Percentiles rank a stretch among this genome's conserved stretches.
Conservation (phyloP, 306 rosid genomes). For the Styphnolobium japonicum region DNA sequence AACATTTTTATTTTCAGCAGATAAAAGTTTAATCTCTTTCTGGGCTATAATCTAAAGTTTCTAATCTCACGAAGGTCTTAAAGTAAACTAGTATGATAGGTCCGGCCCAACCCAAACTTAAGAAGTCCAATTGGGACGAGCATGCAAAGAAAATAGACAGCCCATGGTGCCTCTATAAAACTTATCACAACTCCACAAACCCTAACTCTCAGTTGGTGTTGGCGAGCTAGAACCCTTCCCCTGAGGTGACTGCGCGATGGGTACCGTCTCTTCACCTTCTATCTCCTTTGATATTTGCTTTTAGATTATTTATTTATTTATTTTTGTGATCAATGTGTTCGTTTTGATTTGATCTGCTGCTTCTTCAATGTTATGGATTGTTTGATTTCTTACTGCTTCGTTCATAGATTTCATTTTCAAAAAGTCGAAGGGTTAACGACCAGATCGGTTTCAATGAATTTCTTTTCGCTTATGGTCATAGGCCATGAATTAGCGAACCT, state of each 20-base stretch:
- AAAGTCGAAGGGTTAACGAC: not conserved
- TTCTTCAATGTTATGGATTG: not conserved
- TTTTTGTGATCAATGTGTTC: not conserved
- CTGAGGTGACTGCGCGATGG: conserved; percentile 24
- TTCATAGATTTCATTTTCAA: not conserved
- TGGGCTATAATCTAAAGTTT: too few species aligned
- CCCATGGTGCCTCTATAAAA: not conserved
- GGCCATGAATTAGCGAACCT: conserved; percentile 40
- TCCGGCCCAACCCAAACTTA: not conserved
- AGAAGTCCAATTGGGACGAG: not conserved
- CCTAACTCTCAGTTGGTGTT: not conserved
- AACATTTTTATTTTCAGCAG: too few species aligned
- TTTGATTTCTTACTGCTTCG: not conserved
- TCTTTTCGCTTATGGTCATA: conserved; percentile 43
- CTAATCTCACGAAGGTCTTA: not conserved
- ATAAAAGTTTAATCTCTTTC: too few species aligned
- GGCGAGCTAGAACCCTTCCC: conserved; percentile 7
- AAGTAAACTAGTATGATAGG: not conserved
- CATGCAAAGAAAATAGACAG: not conserved
- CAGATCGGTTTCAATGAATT: conserved; percentile 49
- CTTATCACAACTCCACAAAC: not conserved
- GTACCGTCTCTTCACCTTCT: not conserved
- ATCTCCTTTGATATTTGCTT: not conserved
- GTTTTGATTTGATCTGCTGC: not conserved
- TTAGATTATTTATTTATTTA: too few species aligned